A percentile compares a stretch with the other conserved stretches of the same genome.
Evolutionary conservation across 805 yeast species (phyloP).

Genomic region (Kodamaea sagamina): DNA sequence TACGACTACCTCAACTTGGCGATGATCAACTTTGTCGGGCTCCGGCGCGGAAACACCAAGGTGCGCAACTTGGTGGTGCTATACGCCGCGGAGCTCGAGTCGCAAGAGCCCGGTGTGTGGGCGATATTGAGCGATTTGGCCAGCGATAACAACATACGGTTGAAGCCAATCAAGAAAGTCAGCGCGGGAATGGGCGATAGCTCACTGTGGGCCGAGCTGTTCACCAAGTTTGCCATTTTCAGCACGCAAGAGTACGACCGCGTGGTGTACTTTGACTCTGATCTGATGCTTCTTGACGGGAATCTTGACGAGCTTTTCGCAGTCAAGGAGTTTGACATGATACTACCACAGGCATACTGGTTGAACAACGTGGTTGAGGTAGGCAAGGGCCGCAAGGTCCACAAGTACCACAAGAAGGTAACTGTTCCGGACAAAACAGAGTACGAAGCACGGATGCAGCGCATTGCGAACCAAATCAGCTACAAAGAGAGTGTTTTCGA

Average conservation of each 20-base stretch:
- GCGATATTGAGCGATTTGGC: conserved; percentile 16
- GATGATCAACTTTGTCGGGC: conserved; percentile 42
- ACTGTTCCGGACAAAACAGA: conserved; percentile 18
- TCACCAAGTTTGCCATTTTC: conserved; percentile 58
- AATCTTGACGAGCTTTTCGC: conserved; percentile 37
- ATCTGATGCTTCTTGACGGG: conserved; percentile 42
- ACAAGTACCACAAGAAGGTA: conserved; percentile 14
- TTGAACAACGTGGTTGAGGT: conserved; percentile 23
- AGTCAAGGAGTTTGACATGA: conserved; percentile 9
- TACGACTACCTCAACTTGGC: conserved; percentile 53
- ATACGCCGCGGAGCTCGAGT: conserved; percentile 25
- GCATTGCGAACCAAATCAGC: conserved; percentile 16
- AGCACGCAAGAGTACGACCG: conserved; percentile 51
- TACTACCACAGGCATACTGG: conserved; percentile 41
- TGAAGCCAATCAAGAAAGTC: conserved; percentile 27
- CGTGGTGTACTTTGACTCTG: conserved; percentile 60
- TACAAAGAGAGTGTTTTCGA: conserved; percentile 13
- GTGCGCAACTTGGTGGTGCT: conserved; percentile 51
- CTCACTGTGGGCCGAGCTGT: conserved; percentile 50
- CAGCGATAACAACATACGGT: conserved; percentile 23
- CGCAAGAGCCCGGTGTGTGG: conserved; percentile 17
- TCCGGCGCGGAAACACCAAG: conserved; percentile 37
- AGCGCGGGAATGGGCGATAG: conserved; percentile 15
- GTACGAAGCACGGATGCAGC: conserved; percentile 15
- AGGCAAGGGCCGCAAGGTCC: conserved; percentile 4